These are phyloP conservation scores for Xylariaceae sp. DNA, from an alignment of 2,329 filamentous ascomycete species.

Conservation along the genomic window DNA sequence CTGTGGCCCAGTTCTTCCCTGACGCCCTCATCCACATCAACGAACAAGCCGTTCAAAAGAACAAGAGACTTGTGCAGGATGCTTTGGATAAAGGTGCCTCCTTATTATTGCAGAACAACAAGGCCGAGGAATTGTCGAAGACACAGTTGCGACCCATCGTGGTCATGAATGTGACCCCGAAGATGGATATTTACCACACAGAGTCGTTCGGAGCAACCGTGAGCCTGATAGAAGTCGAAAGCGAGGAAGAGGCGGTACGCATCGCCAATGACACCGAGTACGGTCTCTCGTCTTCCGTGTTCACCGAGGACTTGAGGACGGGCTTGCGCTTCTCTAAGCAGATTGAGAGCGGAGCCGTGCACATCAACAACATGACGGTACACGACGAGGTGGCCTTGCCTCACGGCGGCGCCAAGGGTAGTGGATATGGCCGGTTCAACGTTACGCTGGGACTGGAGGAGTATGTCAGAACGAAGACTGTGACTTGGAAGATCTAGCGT, in stretches of 20 bases:
- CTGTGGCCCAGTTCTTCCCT: slow-evolving; percentile 27
- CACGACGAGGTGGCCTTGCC: slow-evolving; percentile 41
- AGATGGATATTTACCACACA: slow-evolving; percentile 61
- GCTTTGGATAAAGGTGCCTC: slow-evolving; percentile 54
- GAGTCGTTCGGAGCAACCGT: slow-evolving; percentile 65
- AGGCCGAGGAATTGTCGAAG: slow-evolving; percentile 32
- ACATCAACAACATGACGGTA: slow-evolving; percentile 41
- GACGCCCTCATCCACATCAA: slow-evolving; percentile 31
- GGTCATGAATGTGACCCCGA: slow-evolving; percentile 53
- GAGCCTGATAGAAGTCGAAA: slow-evolving; percentile 52
- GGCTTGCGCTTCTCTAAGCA: slow-evolving; percentile 47
- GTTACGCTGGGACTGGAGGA: slow-evolving; percentile 29
- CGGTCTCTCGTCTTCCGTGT: slow-evolving; percentile 59
- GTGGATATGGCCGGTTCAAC: slow-evolving; percentile 41
- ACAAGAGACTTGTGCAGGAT: slow-evolving; percentile 43
- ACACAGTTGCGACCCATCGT: slow-evolving; percentile 53
- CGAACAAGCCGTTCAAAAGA: slow-evolving; percentile 27
- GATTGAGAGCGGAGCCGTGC: slow-evolving; percentile 51
- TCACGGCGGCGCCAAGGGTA: slow-evolving; percentile 39
- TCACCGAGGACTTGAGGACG: slow-evolving; percentile 54
- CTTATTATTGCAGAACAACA: slow-evolving; percentile 50
- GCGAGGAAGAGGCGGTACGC: slow-evolving; percentile 58
- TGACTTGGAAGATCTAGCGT: slow-evolving; percentile 27
- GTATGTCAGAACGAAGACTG: slow-evolving; percentile 31
- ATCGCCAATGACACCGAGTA: slow-evolving; percentile 67